Percentiles rank a stretch among this genome's conserved stretches.
Conservation (phyloP, 306 rosid genomes). For the Echinosophora koreensis region DNA sequence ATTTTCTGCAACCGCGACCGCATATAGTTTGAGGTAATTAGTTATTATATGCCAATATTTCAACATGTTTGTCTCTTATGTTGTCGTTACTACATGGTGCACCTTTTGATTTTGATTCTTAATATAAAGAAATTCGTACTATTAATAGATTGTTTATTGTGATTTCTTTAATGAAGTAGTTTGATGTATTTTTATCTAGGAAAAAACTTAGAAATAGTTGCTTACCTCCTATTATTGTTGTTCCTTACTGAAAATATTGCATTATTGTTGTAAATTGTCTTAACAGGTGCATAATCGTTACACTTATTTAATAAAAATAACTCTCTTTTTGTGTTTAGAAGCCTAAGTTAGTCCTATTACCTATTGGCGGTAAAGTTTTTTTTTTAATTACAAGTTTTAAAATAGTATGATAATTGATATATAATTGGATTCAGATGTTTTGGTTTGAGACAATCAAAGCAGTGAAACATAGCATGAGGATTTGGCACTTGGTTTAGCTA, state of each 20-base stretch:
- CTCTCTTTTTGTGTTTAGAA: too few relatives aligned
- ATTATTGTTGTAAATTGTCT: too few relatives aligned
- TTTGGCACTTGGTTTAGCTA: constrained; percentile 30
- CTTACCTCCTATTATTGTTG: too few relatives aligned
- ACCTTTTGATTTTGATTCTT: constrained; percentile 7
- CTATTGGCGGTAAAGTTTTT: background rate
- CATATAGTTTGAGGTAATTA: background rate
- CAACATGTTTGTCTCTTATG: constrained; percentile 3
- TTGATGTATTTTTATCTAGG: too few relatives aligned
- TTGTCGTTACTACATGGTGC: background rate
- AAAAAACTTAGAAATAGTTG: too few relatives aligned
- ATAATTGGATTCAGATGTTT: background rate
- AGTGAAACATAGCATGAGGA: background rate
- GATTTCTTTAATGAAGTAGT: too few relatives aligned
- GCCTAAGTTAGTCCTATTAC: too few relatives aligned
- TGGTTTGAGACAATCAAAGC: background rate
- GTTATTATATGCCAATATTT: background rate
- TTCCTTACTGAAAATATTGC: too few relatives aligned
- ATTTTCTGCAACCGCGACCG: background rate
- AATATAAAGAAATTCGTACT: background rate
- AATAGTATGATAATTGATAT: background rate
- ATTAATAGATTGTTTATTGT: background rate
- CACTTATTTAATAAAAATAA: too few relatives aligned
- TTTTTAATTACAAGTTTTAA: background rate
- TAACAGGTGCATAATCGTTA: too few relatives aligned